These are phyloP conservation scores for Colletotrichum tropicicola DNA, from an alignment of 2,329 filamentous ascomycete genomes.

Conservation along the genomic window DNA sequence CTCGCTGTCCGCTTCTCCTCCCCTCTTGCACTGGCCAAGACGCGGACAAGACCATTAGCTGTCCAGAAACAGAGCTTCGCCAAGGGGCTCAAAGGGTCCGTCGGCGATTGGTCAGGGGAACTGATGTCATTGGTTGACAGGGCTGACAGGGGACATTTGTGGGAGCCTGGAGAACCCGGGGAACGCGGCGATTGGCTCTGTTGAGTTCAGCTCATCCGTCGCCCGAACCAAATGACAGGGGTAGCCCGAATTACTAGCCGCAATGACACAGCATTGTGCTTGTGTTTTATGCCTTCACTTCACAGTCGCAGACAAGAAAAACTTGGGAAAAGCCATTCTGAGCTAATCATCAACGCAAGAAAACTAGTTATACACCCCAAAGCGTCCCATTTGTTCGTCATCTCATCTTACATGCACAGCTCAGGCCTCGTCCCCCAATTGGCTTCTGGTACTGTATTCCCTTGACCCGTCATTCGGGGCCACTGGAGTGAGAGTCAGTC, in stretches of 20 bases:
- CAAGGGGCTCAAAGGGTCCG: not conserved
- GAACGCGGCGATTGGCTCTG: not conserved
- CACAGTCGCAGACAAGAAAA: not conserved
- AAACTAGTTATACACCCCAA: conserved; percentile 22
- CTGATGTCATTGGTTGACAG: conserved; percentile 15
- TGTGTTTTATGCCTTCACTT: not conserved
- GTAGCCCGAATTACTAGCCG: too few relatives aligned
- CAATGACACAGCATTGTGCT: too few relatives aligned
- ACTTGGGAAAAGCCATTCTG: not conserved
- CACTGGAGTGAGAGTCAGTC: not conserved
- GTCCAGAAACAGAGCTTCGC: not conserved
- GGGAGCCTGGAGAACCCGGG: conserved; percentile 11
- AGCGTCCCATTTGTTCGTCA: conserved; percentile 14
- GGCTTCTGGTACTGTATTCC: conserved; percentile 16
- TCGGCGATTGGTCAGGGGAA: not conserved
- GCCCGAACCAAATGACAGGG: not conserved
- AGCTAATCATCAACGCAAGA: conserved; percentile 19
- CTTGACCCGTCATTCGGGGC: not conserved
- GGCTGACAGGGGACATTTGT: not conserved
- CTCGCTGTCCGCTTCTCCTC: not conserved
- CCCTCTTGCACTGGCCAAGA: not conserved
- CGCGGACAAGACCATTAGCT: not conserved
- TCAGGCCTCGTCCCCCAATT: not conserved
- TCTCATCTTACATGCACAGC: conserved; percentile 21
- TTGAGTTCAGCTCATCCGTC: not conserved